phyloP scores from a whole-genome alignment of 108 stramenopile genomes.

The Asterionellopsis glacialis region DNA sequence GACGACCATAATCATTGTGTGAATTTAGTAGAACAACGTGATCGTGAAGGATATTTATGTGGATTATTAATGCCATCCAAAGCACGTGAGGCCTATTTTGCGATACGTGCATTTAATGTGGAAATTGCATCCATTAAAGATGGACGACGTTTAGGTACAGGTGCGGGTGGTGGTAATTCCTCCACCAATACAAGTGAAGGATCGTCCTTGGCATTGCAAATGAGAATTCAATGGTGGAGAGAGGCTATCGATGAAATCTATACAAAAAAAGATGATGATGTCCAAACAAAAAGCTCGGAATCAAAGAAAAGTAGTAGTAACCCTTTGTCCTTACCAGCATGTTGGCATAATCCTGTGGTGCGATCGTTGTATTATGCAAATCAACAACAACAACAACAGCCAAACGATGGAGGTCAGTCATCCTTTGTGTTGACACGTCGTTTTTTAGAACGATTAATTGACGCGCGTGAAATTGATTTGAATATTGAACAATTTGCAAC shows the following conservation, averaged over 20 bases:
- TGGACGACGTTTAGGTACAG: constrained; percentile 10
- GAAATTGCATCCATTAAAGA: constrained; percentile 77
- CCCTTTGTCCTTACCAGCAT: constrained; percentile 24
- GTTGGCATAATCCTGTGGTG: constrained; percentile 64
- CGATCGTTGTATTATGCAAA: constrained; percentile 48
- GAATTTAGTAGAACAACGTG: constrained; percentile 65
- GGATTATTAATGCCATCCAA: constrained; percentile 70
- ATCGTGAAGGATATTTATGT: constrained; percentile 75
- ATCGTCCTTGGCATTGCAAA: constrained; percentile 35
- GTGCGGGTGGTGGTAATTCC: constrained; percentile 12
- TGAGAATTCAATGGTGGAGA: constrained; percentile 78
- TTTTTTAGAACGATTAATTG: constrained; percentile 65
- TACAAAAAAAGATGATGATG: constrained; percentile 3
- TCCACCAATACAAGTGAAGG: not conserved
- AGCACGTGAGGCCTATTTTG: constrained; percentile 56
- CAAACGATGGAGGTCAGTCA: no score
- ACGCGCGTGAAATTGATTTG: constrained; percentile 68
- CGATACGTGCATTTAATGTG: constrained; percentile 75
- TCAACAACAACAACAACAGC: constrained; percentile 4
- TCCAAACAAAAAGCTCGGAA: not conserved
- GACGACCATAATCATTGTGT: constrained; percentile 70
- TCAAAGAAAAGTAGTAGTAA: not conserved
- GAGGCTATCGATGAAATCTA: constrained; percentile 63
- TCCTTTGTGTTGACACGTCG: constrained; percentile 39
- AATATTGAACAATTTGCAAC: constrained; percentile 47